Evolutionary conservation across 2,329 filamentous ascomycete genomes (phyloP).

Genomic region (Leptoxyphium fumago): DNA sequence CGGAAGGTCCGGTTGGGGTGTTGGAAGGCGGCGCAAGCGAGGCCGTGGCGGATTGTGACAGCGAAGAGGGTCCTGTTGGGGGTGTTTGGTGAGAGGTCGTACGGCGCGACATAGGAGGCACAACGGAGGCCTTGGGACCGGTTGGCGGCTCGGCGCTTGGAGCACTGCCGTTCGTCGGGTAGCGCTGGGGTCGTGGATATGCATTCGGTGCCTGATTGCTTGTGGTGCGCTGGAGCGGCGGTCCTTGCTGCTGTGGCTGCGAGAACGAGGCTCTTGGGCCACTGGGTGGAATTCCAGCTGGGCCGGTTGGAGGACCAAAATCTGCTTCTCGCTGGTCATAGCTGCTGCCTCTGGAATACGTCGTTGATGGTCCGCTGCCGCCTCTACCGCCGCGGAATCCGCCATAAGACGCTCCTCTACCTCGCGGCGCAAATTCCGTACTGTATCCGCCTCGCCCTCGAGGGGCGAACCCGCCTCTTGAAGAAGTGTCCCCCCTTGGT

Average conservation of each 20-base stretch:
- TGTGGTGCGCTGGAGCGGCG: slow-evolving; percentile 26
- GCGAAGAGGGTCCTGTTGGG: neutral
- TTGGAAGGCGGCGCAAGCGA: neutral
- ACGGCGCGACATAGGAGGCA: slow-evolving; percentile 6
- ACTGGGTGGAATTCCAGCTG: slow-evolving; percentile 11
- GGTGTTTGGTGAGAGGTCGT: slow-evolving; percentile 4
- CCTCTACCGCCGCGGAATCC: slow-evolving; percentile 21
- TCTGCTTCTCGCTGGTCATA: neutral
- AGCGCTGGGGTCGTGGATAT: slow-evolving; percentile 33
- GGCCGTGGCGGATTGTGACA: slow-evolving; percentile 1
- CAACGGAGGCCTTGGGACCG: slow-evolving; percentile 13
- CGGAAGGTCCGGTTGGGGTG: slow-evolving; percentile 4
- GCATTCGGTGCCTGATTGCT: slow-evolving; percentile 29
- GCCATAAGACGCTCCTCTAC: slow-evolving; percentile 14
- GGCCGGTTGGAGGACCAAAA: neutral
- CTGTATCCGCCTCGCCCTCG: slow-evolving; percentile 7
- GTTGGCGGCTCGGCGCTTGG: slow-evolving; percentile 9
- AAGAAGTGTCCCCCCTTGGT: slow-evolving; percentile 20
- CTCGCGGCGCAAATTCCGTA: slow-evolving; percentile 14
- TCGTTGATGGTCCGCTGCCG: slow-evolving; percentile 3
- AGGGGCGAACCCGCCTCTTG: slow-evolving; percentile 21
- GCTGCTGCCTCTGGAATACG: neutral
- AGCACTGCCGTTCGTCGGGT: slow-evolving; percentile 17
- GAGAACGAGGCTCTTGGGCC: slow-evolving; percentile 19
- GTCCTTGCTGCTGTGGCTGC: slow-evolving; percentile 10